phyloP scores from a whole-genome alignment of 2,329 filamentous ascomycete genomes.

The Balansia obtecta region DNA sequence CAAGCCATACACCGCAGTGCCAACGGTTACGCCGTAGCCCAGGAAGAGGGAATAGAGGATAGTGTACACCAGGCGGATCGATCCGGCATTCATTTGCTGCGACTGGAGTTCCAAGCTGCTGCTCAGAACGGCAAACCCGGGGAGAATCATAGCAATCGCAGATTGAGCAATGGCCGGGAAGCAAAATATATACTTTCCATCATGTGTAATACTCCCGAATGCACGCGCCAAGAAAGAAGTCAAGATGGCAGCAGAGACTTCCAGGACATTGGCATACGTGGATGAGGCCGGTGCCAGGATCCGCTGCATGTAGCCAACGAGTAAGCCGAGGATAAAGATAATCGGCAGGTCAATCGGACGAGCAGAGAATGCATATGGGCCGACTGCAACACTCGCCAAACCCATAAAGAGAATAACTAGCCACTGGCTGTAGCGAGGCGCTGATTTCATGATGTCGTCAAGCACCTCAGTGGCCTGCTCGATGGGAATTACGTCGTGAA shows the following conservation, averaged over 20 bases:
- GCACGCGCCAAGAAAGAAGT: constrained; percentile 50
- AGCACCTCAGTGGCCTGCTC: constrained; percentile 43
- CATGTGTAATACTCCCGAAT: constrained; percentile 42
- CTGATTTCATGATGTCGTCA: constrained; percentile 38
- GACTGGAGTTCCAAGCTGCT: constrained; percentile 52
- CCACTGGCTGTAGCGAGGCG: constrained; percentile 39
- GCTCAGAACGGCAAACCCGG: constrained; percentile 47
- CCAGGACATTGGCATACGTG: constrained; percentile 53
- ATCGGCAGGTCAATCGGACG: constrained; percentile 61
- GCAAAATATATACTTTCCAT: constrained; percentile 39
- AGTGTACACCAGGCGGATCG: constrained; percentile 61
- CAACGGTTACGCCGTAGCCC: constrained; percentile 59
- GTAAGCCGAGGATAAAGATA: constrained; percentile 54
- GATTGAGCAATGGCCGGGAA: constrained; percentile 53
- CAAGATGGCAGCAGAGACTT: constrained; percentile 46
- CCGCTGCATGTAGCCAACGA: constrained; percentile 58
- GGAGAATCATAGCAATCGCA: constrained; percentile 52
- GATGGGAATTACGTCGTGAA: constrained; percentile 46
- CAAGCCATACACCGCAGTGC: constrained; percentile 48
- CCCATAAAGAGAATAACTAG: constrained; percentile 54
- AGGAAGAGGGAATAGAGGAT: constrained; percentile 63
- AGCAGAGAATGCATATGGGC: constrained; percentile 62
- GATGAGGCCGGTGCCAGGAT: constrained; percentile 56
- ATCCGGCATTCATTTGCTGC: constrained; percentile 54
- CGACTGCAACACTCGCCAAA: constrained; percentile 56